Percentiles rank a stretch among this genome's conserved stretches.
These are phyloP conservation scores for Brettanomyces bruxellensis DNA, from an alignment of 805 yeast species.

Conservation along the genomic window DNA sequence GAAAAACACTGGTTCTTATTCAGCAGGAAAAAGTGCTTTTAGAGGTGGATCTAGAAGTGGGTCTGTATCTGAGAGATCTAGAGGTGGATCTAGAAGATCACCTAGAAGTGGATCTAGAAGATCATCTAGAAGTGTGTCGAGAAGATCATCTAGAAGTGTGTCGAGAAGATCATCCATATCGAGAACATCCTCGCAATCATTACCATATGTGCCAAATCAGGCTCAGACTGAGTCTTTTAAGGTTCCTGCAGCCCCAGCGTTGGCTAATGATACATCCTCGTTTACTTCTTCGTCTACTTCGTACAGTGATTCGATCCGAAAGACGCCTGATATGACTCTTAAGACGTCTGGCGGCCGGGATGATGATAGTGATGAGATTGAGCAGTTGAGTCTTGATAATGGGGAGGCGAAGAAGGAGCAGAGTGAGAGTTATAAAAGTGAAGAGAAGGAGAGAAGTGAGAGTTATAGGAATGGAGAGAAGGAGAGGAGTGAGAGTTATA, in stretches of 20 bases:
- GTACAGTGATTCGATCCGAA: slow-evolving; percentile 2
- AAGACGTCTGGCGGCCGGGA: neutral
- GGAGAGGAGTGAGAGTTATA: neutral
- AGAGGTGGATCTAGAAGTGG: neutral
- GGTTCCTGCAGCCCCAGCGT: slow-evolving; percentile 1
- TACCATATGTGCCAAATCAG: neutral
- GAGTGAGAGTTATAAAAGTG: too few relatives aligned
- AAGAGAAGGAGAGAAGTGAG: neutral
- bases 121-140: too few relatives aligned
- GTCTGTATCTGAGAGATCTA: too few relatives aligned
- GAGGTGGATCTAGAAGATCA: too few relatives aligned
- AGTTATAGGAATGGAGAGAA: neutral
- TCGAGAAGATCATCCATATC: neutral
- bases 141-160: neutral
- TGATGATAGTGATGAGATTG: neutral
- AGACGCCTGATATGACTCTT: slow-evolving; percentile 3
- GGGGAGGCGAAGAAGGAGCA: neutral
- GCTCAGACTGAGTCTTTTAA: neutral
- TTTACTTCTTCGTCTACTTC: slow-evolving; percentile 1
- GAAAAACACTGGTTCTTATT: too few relatives aligned
- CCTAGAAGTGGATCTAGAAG: too few relatives aligned
- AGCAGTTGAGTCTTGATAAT: neutral
- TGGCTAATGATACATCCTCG: slow-evolving; percentile 1
- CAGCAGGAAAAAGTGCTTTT: too few relatives aligned
- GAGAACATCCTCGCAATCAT: neutral